Evolutionary conservation across 2,329 filamentous ascomycete genomes (phyloP).

Genomic region (Trichothecium roseum): DNA sequence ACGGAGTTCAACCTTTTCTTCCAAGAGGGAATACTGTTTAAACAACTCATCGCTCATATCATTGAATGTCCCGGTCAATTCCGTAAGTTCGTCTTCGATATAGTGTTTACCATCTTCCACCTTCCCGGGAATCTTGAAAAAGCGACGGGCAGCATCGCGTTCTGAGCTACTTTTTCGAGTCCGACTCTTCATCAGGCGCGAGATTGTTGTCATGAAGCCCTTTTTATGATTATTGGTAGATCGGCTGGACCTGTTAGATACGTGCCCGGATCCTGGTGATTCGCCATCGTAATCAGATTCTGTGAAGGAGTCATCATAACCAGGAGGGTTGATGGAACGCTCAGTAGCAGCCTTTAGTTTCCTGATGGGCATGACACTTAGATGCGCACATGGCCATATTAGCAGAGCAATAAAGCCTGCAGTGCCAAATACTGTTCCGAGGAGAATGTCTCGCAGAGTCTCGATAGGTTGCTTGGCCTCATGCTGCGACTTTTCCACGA

Average conservation of each 20-base stretch:
- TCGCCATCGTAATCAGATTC: constrained; percentile 31
- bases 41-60: constrained; percentile 87
- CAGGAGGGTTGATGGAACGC: constrained; percentile 58
- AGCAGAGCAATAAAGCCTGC: constrained; percentile 62
- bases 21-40: constrained; percentile 75
- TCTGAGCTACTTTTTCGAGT: constrained; percentile 12
- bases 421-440: constrained; percentile 79
- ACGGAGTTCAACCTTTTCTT: constrained; percentile 73
- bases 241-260: constrained; percentile 27
- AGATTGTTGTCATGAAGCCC: constrained; percentile 26
- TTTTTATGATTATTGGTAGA: constrained; percentile 20
- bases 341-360: constrained; percentile 65
- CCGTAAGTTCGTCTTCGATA: constrained; percentile 76
- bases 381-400: constrained; percentile 69
- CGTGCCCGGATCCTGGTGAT: constrained; percentile 24
- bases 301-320: constrained; percentile 40
- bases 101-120: constrained; percentile 66
- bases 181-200: constrained; percentile 21
- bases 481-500: constrained; percentile 63
- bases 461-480: constrained; percentile 72
- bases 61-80: constrained; percentile 78
- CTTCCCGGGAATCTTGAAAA: constrained; percentile 77
- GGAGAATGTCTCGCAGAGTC: constrained; percentile 66
- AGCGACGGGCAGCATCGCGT: constrained; percentile 33
- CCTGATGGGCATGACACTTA: constrained; percentile 70